Evolutionary conservation across 352 stramenopile species (phyloP), one percentile per base, ranked within the genome.

Genomic region (Aphanomyces cochlioides): DNA sequence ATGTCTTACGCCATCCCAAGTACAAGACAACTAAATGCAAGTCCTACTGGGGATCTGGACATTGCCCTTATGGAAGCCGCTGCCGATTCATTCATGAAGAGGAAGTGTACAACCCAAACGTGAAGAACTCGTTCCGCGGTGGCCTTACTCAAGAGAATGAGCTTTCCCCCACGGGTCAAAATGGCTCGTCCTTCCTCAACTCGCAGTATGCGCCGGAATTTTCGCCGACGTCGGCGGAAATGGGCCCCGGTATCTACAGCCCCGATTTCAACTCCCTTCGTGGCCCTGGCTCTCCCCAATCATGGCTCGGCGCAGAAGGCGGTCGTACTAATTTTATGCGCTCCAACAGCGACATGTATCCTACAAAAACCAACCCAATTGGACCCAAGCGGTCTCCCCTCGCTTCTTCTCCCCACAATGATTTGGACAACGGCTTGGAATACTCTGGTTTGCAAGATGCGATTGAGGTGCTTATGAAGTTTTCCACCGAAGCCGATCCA

Each of bases 21-120:
- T 96, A 96, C 85, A 96, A 96, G 80, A 96, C 89, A 13, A 93
- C 87, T 39, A 87, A 88, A 17, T 96, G 89, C 82, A 96, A 96
- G 76, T 87, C 85, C 43, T 96, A 91, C 72, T 53, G 92, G 67
- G 82, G 79, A 21, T 95, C 89, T 5, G 89, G 89, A 39, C 84
- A 84, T 57, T 96, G 89, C 76, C 89, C 90, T 78, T 96, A 96
- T 73, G 89, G 88, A 66, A 88, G 79, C 7, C 85, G 89, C 28
- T 96, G 89, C 72, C 85, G 89, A 48, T 96, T 96, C 72, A 95
- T 96, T 50, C 89, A 96, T 77, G 75, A 76, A 7, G 76, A 89
- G 45, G 58, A 79, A 58, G 53, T 70, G 15, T 70, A 70, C 64
- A 70, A 70, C 3, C 53, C 64, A 21, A 70, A 50, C n/a, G 54